Evolutionary conservation across 768 basidiomycete species (phyloP).

Genomic region (Russula foetens): DNA sequence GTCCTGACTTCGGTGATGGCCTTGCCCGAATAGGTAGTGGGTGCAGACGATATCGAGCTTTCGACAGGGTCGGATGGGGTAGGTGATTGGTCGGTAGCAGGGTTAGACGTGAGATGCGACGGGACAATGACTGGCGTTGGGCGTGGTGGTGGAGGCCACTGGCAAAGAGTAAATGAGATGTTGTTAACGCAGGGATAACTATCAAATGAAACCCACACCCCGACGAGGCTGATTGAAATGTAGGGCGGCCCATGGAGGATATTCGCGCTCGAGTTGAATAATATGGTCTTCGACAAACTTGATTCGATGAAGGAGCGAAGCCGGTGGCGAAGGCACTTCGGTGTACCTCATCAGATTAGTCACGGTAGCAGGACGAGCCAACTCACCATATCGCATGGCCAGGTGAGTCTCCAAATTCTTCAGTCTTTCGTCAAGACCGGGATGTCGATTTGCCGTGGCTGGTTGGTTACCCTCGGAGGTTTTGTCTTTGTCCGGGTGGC

Average conservation of each 20-base stretch:
- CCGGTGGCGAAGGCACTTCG: slow-evolving; percentile 64
- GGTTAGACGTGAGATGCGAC: slow-evolving; percentile 42
- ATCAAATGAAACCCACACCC: slow-evolving; percentile 43
- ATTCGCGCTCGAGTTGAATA: slow-evolving; percentile 67
- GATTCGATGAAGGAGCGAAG: slow-evolving; percentile 53
- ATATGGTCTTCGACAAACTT: slow-evolving; percentile 73
- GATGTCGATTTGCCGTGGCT: slow-evolving; percentile 40
- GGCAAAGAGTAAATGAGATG: not conserved
- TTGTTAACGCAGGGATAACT: not conserved
- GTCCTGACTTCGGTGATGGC: slow-evolving; percentile 18
- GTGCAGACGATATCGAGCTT: not conserved
- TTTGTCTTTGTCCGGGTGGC: not conserved
- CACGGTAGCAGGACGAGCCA: not conserved
- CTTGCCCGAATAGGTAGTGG: slow-evolving; percentile 4
- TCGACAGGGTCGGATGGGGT: not conserved
- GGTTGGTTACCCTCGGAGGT: slow-evolving; percentile 21
- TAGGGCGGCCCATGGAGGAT: slow-evolving; percentile 83
- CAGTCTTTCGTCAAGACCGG: slow-evolving; percentile 57
- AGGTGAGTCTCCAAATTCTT: slow-evolving; percentile 63
- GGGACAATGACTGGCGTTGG: slow-evolving; percentile 74
- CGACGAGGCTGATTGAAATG: slow-evolving; percentile 82
- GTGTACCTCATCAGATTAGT: not conserved
- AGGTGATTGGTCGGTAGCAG: not conserved
- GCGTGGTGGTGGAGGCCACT: slow-evolving; percentile 85
- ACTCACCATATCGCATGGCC: slow-evolving; percentile 62